Percentiles rank a stretch among this genome's conserved stretches.
These are phyloP conservation scores for Dryas octopetala DNA, from an alignment of 306 rosid genomes.

Conservation along the genomic window DNA sequence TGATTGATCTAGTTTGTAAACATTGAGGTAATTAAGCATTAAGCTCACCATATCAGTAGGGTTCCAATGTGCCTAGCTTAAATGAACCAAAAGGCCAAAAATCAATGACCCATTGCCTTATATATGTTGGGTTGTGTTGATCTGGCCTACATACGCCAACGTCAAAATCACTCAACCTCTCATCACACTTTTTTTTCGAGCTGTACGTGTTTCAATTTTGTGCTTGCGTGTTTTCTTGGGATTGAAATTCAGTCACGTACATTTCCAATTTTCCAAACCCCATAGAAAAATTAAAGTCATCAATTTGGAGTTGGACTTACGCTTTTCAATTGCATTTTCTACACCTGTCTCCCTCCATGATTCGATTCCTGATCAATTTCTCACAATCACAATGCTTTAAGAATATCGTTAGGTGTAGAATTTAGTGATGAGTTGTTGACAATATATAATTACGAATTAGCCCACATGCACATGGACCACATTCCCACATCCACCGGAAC, in stretches of 20 bases:
- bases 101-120: too few relatives aligned
- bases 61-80: too few relatives aligned
- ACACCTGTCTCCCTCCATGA: conserved; percentile 8
- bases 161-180: conserved; percentile 24
- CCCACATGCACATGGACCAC: conserved; percentile 2
- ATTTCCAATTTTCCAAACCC: too few relatives aligned
- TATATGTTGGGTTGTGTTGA: neutral
- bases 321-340: neutral
- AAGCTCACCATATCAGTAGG: too few relatives aligned
- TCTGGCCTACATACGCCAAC: neutral
- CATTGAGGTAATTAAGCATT: too few relatives aligned
- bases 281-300: too few relatives aligned
- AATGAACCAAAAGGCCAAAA: too few relatives aligned
- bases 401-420: conserved; percentile 20
- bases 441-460: neutral
- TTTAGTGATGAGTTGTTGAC: conserved; percentile 6
- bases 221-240: neutral
- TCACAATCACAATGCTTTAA: neutral
- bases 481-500: neutral
- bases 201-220: neutral
- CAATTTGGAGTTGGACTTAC: neutral
- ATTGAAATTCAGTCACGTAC: too few relatives aligned
- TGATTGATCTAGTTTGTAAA: too few relatives aligned
- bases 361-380: neutral
- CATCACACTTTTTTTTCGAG: neutral